A percentile compares a stretch with the other conserved stretches of the same genome.
These are phyloP conservation scores for Metschnikowia cubensis DNA, from an alignment of 805 yeast genomes.

Conservation along the genomic window DNA sequence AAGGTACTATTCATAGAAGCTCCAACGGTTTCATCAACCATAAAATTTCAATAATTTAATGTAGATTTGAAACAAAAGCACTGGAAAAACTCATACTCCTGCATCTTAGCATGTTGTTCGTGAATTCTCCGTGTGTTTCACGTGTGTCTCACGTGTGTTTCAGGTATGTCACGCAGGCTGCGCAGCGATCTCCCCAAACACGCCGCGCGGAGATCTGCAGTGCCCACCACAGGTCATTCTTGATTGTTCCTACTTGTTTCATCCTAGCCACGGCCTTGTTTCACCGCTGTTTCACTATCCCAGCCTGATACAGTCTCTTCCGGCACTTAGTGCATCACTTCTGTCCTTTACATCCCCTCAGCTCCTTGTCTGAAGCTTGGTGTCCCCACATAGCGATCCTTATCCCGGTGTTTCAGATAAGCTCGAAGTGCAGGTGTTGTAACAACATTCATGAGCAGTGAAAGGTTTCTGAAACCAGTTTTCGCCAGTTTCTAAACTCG, in stretches of 20 bases:
- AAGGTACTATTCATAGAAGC: neutral
- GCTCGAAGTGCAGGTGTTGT: too few species aligned
- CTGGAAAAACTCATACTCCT: too few species aligned
- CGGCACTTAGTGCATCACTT: neutral
- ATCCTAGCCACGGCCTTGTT: neutral
- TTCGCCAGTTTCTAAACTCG: too few species aligned
- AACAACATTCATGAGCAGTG: too few species aligned
- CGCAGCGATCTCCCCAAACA: neutral
- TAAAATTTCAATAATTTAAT: too few species aligned
- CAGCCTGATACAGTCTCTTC: neutral
- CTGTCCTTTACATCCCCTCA: too few species aligned
- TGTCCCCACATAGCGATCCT: too few species aligned
- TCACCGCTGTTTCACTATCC: neutral
- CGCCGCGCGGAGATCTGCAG: conserved; percentile 3
- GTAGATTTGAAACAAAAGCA: too few species aligned
- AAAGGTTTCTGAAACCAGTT: neutral
- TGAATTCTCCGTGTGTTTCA: neutral
- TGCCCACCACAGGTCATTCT: neutral
- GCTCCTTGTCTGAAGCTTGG: too few species aligned
- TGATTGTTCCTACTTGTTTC: neutral
- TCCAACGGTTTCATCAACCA: neutral
- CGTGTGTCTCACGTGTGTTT: neutral
- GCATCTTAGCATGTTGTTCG: too few species aligned
- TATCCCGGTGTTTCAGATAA: too few species aligned
- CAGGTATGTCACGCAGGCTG: neutral